A percentile compares a stretch with the other conserved stretches of the same genome.
Conservation (phyloP, 495 filamentous ascomycete species). For the Hypoxylon crocopeplum region DNA sequence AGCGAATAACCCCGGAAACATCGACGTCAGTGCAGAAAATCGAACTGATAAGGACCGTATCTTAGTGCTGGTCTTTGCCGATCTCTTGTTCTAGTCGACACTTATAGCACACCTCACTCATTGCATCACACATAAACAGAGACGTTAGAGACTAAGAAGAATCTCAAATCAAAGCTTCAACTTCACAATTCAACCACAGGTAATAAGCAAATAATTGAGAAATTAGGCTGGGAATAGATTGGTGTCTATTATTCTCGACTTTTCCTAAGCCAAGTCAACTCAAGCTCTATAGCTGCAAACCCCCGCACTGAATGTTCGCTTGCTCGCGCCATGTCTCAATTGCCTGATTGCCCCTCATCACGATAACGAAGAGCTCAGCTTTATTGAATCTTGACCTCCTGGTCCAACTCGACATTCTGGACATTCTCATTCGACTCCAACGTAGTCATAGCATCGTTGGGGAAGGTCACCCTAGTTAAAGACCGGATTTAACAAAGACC, state of each 20-base stretch:
- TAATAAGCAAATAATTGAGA: too few species aligned
- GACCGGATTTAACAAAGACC: neutral
- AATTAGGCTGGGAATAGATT: too few species aligned
- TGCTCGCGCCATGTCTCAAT: constrained; percentile 15
- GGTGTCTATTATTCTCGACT: neutral
- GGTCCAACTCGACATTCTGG: constrained; percentile 74
- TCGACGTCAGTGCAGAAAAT: constrained; percentile 30
- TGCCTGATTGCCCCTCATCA: constrained; percentile 31
- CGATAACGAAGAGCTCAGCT: constrained; percentile 2
- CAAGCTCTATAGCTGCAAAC: constrained; percentile 26
- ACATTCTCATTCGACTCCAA: constrained; percentile 72
- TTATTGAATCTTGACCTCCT: constrained; percentile 75
- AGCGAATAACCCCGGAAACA: constrained; percentile 20
- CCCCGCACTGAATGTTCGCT: constrained; percentile 22
- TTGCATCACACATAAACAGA: too few species aligned
- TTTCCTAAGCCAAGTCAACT: constrained; percentile 26
- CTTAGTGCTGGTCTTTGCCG: too few species aligned
- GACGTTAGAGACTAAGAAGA: too few species aligned
- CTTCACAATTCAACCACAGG: too few species aligned
- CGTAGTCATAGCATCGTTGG: constrained; percentile 65
- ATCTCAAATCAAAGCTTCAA: too few species aligned
- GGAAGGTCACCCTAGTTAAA: constrained; percentile 70
- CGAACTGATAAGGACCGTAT: constrained; percentile 19
- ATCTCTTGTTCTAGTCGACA: too few species aligned
- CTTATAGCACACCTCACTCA: too few species aligned